phyloP scores from a whole-genome alignment of 257 asterid species.

The Cinchona pubescens region DNA sequence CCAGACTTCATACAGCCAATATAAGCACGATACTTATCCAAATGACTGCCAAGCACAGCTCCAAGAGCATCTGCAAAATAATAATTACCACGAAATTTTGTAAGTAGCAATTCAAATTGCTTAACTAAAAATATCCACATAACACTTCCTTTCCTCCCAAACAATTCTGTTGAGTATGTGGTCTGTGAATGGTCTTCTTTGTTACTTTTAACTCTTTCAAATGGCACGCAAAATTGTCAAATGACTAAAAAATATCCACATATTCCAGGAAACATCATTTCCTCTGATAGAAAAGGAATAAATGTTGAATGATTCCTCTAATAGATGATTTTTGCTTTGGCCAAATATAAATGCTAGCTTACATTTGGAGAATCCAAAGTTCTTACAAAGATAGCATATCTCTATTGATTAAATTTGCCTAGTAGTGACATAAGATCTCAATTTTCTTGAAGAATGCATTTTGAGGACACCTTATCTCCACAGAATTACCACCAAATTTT shows the following conservation, averaged over 20 bases:
- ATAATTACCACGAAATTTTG: slow-evolving; percentile 18
- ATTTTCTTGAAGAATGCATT: neutral
- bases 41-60: slow-evolving; percentile 61
- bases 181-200: neutral
- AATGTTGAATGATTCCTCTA: neutral
- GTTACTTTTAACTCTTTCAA: neutral
- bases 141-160: too few species aligned
- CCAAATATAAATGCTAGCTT: neutral
- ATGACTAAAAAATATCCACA: neutral
- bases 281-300: neutral
- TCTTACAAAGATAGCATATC: neutral
- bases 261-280: neutral
- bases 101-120: slow-evolving; percentile 8
- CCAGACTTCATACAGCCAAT: slow-evolving; percentile 98
- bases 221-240: neutral
- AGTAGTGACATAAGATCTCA: neutral
- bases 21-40: slow-evolving; percentile 72
- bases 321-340: neutral
- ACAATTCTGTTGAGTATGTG: neutral
- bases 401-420: neutral
- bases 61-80: slow-evolving; percentile 68
- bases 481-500: neutral
- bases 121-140: neutral
- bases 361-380: neutral
- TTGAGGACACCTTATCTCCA: neutral